phyloP scores from a whole-genome alignment of 768 basidiomycete species.

The Lactarius indigo region DNA sequence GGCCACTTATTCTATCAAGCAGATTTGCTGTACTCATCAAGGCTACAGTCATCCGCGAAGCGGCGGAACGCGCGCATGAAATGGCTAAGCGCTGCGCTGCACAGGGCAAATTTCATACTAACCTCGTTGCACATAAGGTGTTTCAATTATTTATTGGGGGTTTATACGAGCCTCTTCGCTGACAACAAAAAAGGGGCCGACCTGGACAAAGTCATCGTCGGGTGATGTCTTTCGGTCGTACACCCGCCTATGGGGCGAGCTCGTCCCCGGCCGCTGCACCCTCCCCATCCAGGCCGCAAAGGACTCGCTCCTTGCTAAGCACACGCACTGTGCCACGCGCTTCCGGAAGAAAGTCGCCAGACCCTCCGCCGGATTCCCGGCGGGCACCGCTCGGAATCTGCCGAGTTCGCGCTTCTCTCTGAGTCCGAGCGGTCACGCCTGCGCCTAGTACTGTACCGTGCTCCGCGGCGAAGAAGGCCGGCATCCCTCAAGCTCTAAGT shows the following conservation, averaged over 20 bases:
- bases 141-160: neutral
- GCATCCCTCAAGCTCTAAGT: constrained; percentile 18
- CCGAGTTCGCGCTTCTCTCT: constrained; percentile 25
- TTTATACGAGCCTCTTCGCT: neutral
- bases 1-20: neutral
- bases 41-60: constrained; percentile 15
- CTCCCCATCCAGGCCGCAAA: constrained; percentile 19
- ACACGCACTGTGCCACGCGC: constrained; percentile 15
- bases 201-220: constrained; percentile 17
- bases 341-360: constrained; percentile 7
- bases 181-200: neutral
- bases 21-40: constrained; percentile 13
- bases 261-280: constrained; percentile 20
- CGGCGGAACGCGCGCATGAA: constrained; percentile 9
- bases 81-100: constrained; percentile 21
- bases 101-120: constrained; percentile 19
- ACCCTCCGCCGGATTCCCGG: neutral
- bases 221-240: constrained; percentile 28
- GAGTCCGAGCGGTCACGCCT: constrained; percentile 25
- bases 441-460: no score
- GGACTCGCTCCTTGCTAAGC: constrained; percentile 19
- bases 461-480: constrained; percentile 18
- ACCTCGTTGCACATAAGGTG: constrained; percentile 5
- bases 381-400: constrained; percentile 17
- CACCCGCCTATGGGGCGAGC: constrained; percentile 27